Percentiles rank a stretch among this genome's conserved stretches.
phyloP scores from a whole-genome alignment of 306 rosid genomes.

The Medicago lupulina region DNA sequence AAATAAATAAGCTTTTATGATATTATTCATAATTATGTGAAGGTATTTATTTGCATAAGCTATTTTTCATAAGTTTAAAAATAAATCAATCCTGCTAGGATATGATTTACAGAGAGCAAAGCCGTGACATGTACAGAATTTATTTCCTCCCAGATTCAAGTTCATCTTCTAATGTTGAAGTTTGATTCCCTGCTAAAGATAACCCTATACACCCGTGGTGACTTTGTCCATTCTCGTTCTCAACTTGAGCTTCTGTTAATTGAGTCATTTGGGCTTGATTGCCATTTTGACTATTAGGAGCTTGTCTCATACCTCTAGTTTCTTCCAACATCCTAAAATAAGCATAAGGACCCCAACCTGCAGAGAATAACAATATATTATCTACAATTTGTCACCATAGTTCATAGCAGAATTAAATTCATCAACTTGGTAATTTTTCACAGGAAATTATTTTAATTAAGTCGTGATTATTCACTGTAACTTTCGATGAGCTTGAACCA shows the following conservation, averaged over 20 bases:
- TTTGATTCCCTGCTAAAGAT: conserved; percentile 44
- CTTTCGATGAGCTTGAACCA: neutral
- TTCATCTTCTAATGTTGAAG: conserved; percentile 53
- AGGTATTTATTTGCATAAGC: too few relatives aligned
- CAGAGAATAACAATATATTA: conserved; percentile 32
- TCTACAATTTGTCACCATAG: neutral
- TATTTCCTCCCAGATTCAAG: conserved; percentile 66
- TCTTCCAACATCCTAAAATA: conserved; percentile 70
- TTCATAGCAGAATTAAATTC: conserved; percentile 7
- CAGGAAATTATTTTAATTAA: neutral
- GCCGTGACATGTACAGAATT: conserved; percentile 17
- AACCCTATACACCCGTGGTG: conserved; percentile 59
- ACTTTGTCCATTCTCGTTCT: conserved; percentile 47
- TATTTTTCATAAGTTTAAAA: too few relatives aligned
- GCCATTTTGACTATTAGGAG: conserved; percentile 40
- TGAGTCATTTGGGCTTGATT: neutral
- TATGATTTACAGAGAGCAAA: conserved; percentile 37
- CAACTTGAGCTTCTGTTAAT: conserved; percentile 40
- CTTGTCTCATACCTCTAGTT: conserved; percentile 39
- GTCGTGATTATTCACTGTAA: conserved; percentile 2
- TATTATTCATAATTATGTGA: too few relatives aligned
- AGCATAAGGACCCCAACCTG: conserved; percentile 96
- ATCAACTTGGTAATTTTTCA: conserved; percentile 6
- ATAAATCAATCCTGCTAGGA: neutral
- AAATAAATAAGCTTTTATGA: too few relatives aligned